Conservation (phyloP, 805 yeast genomes). For the Lipomyces sp. region DNA sequence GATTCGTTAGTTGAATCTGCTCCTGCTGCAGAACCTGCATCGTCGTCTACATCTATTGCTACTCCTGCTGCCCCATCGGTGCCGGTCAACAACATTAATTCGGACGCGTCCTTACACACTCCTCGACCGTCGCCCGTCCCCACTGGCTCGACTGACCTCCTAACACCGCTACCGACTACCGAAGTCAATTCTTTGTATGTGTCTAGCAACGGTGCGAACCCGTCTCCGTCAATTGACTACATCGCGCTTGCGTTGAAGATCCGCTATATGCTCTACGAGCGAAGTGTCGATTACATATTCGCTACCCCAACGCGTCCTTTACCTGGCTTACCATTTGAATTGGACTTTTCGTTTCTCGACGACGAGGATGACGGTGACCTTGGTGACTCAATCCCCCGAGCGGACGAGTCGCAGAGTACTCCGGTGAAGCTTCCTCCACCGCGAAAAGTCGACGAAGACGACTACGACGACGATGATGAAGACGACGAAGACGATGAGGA, state of each 20-base stretch:
- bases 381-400: background rate
- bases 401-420: background rate
- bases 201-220: no score
- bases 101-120: constrained; percentile 4
- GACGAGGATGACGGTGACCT: constrained; percentile 16
- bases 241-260: constrained; percentile 40
- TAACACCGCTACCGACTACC: no score
- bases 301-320: constrained; percentile 22
- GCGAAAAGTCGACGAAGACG: constrained; percentile 27
- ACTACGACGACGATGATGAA: constrained; percentile 43
- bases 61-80: no score
- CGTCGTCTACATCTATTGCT: no score
- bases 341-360: constrained; percentile 31
- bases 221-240: no score
- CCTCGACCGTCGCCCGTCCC: constrained; percentile 12
- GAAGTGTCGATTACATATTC: constrained; percentile 34
- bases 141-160: background rate
- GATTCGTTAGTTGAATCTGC: background rate
- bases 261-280: constrained; percentile 43
- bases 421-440: constrained; percentile 6
- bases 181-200: background rate
- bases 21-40: background rate
- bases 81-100: background rate
- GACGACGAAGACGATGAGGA: constrained; percentile 40
- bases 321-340: constrained; percentile 24